Conservation (phyloP, 2,329 filamentous ascomycete species). For the Aspergillus sp. region DNA sequence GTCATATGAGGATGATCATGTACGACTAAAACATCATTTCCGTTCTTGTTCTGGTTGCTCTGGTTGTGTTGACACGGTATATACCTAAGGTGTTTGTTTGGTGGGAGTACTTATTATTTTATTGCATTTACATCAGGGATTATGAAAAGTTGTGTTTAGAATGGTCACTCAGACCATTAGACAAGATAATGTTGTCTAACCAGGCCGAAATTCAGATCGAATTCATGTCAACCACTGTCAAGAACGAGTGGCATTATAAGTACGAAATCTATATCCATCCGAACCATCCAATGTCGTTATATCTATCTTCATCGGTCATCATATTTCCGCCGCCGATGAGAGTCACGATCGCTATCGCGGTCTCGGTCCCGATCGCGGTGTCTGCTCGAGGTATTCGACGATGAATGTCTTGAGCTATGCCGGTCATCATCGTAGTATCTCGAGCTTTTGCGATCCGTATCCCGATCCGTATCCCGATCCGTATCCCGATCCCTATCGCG, state of each 20-base stretch:
- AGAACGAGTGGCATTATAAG: background rate
- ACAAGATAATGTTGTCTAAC: background rate
- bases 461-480: slow-evolving; percentile 25
- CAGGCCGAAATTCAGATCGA: background rate
- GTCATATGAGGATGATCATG: slow-evolving; percentile 22
- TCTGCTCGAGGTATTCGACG: slow-evolving; percentile 35
- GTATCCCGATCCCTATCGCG: slow-evolving; percentile 37
- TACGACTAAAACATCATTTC: slow-evolving; percentile 25
- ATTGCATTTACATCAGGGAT: slow-evolving; percentile 25
- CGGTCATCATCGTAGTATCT: slow-evolving; percentile 37
- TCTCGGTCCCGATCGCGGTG: slow-evolving; percentile 34
- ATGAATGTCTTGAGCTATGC: slow-evolving; percentile 40
- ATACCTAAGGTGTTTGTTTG: slow-evolving; percentile 18
- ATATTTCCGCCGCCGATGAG: slow-evolving; percentile 35
- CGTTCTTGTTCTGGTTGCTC: slow-evolving; percentile 3
- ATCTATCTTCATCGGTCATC: slow-evolving; percentile 26
- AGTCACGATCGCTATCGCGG: slow-evolving; percentile 32
- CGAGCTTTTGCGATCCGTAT: slow-evolving; percentile 36
- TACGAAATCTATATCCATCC: background rate
- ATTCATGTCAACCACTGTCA: background rate
- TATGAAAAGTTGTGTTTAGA: slow-evolving; percentile 12
- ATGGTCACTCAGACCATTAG: background rate
- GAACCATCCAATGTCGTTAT: background rate
- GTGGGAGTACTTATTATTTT: slow-evolving; percentile 23
- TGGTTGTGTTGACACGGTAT: slow-evolving; percentile 14